Evolutionary conservation across 2,329 filamentous ascomycete genomes (phyloP).

Genomic region (Alternaria ethzedia): DNA sequence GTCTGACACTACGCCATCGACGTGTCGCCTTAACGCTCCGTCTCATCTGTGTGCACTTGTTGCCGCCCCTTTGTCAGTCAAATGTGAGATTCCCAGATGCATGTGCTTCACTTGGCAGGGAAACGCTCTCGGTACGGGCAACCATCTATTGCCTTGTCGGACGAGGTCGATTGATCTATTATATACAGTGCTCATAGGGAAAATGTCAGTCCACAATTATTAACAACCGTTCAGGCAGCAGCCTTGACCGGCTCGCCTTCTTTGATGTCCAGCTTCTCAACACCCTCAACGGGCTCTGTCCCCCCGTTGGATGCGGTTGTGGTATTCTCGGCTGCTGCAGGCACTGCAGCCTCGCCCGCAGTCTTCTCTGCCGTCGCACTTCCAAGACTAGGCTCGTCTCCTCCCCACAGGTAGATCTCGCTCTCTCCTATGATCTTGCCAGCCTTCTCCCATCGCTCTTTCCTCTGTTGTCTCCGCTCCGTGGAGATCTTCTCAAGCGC

Average conservation of each 20-base stretch:
- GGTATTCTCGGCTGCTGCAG: neutral
- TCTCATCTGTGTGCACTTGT: neutral
- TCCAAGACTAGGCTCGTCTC: slow-evolving; percentile 44
- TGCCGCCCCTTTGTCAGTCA: neutral
- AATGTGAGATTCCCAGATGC: neutral
- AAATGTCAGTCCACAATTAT: neutral
- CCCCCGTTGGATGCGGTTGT: slow-evolving; percentile 3
- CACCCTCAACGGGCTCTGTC: slow-evolving; percentile 23
- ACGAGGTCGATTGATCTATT: neutral
- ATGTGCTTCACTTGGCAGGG: neutral
- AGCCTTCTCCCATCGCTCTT: slow-evolving; percentile 76
- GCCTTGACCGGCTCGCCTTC: slow-evolving; percentile 25
- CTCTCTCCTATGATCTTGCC: slow-evolving; percentile 85
- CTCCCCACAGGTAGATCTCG: slow-evolving; percentile 87
- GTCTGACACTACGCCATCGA: slow-evolving; percentile 9
- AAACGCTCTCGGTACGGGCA: neutral
- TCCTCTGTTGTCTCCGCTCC: slow-evolving; percentile 67
- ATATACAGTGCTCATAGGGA: neutral
- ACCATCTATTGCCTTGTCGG: neutral
- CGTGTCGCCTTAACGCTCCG: neutral
- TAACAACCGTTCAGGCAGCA: slow-evolving; percentile 3
- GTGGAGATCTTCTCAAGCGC: slow-evolving; percentile 75
- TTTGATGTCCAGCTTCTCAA: slow-evolving; percentile 34
- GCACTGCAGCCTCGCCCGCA: neutral
- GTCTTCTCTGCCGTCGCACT: slow-evolving; percentile 2